These are phyloP conservation scores for Mycena crocata DNA, from an alignment of 768 basidiomycete genomes.

Conservation along the genomic window DNA sequence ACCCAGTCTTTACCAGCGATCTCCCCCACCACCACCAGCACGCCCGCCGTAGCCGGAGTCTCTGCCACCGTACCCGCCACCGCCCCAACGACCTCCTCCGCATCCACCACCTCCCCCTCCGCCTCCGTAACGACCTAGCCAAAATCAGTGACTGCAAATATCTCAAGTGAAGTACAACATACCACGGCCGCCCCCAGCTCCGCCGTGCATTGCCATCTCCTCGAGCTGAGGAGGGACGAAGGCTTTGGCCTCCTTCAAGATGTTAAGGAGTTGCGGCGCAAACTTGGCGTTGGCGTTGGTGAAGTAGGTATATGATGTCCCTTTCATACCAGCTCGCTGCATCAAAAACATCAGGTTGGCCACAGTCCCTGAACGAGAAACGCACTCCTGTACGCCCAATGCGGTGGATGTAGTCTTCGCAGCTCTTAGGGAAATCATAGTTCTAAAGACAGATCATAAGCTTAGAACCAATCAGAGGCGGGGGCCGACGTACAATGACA, in stretches of 20 bases:
- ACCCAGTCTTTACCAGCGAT: slow-evolving; percentile 46
- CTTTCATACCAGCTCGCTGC: slow-evolving; percentile 92
- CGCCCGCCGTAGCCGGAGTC: slow-evolving; percentile 53
- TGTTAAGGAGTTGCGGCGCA: slow-evolving; percentile 90
- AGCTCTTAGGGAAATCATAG: slow-evolving; percentile 98
- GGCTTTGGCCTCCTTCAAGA: slow-evolving; percentile 90
- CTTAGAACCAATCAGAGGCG: slow-evolving; percentile 6
- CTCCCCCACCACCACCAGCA: slow-evolving; percentile 38
- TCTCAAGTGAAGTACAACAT: slow-evolving; percentile 40
- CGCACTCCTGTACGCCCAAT: slow-evolving; percentile 96
- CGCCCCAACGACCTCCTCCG: slow-evolving; percentile 57
- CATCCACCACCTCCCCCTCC: slow-evolving; percentile 59
- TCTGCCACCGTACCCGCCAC: slow-evolving; percentile 56
- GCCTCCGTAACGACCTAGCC: slow-evolving; percentile 71
- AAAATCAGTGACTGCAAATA: slow-evolving; percentile 16
- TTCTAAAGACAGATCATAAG: slow-evolving; percentile 62
- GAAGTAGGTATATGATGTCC: slow-evolving; percentile 95
- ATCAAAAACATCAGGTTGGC: slow-evolving; percentile 34
- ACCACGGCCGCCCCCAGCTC: slow-evolving; percentile 84
- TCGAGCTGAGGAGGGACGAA: slow-evolving; percentile 89
- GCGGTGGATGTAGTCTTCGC: slow-evolving; percentile 98
- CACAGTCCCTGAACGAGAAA: slow-evolving; percentile 7
- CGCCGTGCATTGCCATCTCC: slow-evolving; percentile 91
- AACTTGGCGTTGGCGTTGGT: slow-evolving; percentile 96
- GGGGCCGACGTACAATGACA: slow-evolving; percentile 81